These are phyloP conservation scores for Pneumocystis jirovecii DNA, from an alignment of 1,139 yeast genomes.

Conservation along the genomic window DNA sequence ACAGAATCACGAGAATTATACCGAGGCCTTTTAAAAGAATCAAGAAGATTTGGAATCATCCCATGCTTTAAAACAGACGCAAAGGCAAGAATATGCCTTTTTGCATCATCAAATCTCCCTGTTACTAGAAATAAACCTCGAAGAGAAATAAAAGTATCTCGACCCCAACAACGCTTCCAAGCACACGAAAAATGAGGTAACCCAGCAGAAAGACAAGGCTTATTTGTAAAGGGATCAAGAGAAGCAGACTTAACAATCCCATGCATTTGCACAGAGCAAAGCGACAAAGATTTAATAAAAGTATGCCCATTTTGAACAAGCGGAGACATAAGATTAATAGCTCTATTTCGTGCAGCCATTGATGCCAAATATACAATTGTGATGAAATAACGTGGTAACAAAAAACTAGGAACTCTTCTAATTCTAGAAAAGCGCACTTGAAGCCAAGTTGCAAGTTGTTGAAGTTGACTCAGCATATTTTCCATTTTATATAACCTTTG, in stretches of 20 bases:
- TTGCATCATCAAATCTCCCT: slow-evolving; percentile 68
- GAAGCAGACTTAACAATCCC: slow-evolving; percentile 66
- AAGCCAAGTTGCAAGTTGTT: slow-evolving; percentile 51
- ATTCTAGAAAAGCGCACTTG: slow-evolving; percentile 49
- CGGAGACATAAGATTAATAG: slow-evolving; percentile 41
- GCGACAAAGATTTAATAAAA: slow-evolving; percentile 64
- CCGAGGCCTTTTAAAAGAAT: slow-evolving; percentile 85
- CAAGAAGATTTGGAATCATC: slow-evolving; percentile 78
- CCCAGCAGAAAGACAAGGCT: slow-evolving; percentile 86
- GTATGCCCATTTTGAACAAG: slow-evolving; percentile 46
- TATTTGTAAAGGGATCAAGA: slow-evolving; percentile 42
- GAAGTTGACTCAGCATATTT: slow-evolving; percentile 29
- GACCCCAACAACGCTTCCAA: slow-evolving; percentile 97
- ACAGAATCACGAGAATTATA: slow-evolving; percentile 95
- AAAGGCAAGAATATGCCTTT: slow-evolving; percentile 65
- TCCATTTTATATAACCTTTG: slow-evolving; percentile 46
- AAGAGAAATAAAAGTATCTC: slow-evolving; percentile 81
- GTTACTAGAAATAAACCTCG: slow-evolving; percentile 70
- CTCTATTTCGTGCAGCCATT: slow-evolving; percentile 59
- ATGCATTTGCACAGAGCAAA: slow-evolving; percentile 79
- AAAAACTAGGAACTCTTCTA: slow-evolving; percentile 54
- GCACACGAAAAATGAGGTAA: slow-evolving; percentile 82
- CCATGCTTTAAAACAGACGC: slow-evolving; percentile 92
- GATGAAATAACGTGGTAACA: slow-evolving; percentile 78
- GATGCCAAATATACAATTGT: slow-evolving; percentile 66